Base-by-base conservation (phyloP, 306 rosid genomes). In the Hippophae gyantsensis region DNA sequence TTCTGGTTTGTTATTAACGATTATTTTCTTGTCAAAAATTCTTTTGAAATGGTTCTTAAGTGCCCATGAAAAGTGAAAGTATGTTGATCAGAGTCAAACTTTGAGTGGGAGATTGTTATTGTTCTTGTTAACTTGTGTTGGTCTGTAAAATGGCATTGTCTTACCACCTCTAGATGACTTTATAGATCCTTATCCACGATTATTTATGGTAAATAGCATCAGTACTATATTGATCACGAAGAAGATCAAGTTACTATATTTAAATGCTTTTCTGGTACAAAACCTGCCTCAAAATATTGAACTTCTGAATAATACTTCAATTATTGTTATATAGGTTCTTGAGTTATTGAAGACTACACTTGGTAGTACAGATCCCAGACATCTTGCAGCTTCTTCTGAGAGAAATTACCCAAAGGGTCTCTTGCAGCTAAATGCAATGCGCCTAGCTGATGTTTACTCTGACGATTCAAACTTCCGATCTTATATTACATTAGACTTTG, bases 371-470 rank as follows among this genome's bases (percentile, higher is more conserved):
- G 78, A 85, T 52, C 80, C 82, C 50, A 70, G 62, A 47, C 69
- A 50, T 60, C 74, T 61, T 62, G 40, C 69, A 68, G 40, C 67
- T 66, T 56, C 50, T 62, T 54, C 77, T 5, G 87, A 79, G 62
- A 72, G 60, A 82, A 74, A 75, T 59, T 71, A 76, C 45, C 95
- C 98, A 27, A 73, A 69, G 78, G 98, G 98, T 11, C 67, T 85
- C 78, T 76, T 86, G 75, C 98, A 92, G 76, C 98, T 92, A 78
- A 87, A 87, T 75, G 98, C 98, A 10, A 76, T 92, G 98, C 96
- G 96, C 70, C 86, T 92, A 26, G 89, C 84, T 72, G 98, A 90
- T 69, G 76, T 87, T 60, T 81, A 87, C 76, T 90, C 98, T 3
- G 98, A 90, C 73, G 98, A 90, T 78, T 87, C 98, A 71, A 85